Evolutionary conservation across 805 yeast genomes (phyloP).

Genomic region (Cyberlindnera mrakii): DNA sequence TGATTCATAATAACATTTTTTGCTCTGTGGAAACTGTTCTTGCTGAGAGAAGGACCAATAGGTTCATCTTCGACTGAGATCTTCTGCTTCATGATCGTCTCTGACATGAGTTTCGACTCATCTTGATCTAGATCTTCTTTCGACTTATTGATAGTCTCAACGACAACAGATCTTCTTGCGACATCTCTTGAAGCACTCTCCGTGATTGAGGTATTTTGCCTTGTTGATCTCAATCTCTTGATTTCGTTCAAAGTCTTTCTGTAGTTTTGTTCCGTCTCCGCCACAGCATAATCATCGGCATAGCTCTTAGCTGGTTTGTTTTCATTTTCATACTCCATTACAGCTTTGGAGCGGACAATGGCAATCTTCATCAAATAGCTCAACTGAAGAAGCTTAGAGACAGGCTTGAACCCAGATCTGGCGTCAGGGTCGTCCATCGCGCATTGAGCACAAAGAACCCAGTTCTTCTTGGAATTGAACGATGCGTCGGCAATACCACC

Average conservation of each 20-base stretch:
- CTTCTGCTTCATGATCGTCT: slow-evolving; percentile 20
- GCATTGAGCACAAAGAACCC: slow-evolving; percentile 59
- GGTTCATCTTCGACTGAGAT: slow-evolving; percentile 28
- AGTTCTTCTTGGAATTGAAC: slow-evolving; percentile 26
- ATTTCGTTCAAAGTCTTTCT: slow-evolving; percentile 70
- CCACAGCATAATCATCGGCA: slow-evolving; percentile 9
- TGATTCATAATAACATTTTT: slow-evolving; percentile 72
- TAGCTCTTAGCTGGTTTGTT: background rate
- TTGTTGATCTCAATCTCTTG: slow-evolving; percentile 63
- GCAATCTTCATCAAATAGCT: slow-evolving; percentile 79
- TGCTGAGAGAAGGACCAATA: slow-evolving; percentile 50
- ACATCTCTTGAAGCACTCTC: slow-evolving; percentile 44
- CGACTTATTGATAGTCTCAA: slow-evolving; percentile 28
- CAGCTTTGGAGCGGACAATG: slow-evolving; percentile 61
- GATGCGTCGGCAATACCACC: slow-evolving; percentile 42
- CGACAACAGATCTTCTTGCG: slow-evolving; percentile 64
- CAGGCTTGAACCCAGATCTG: slow-evolving; percentile 48
- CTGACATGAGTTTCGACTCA: slow-evolving; percentile 8
- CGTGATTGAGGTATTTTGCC: slow-evolving; percentile 57
- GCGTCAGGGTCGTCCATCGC: slow-evolving; percentile 44
- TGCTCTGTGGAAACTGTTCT: slow-evolving; percentile 50
- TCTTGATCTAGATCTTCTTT: slow-evolving; percentile 3
- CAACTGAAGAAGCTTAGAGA: slow-evolving; percentile 69
- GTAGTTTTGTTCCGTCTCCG: slow-evolving; percentile 44
- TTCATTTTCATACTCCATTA: slow-evolving; percentile 37